Base-by-base conservation (phyloP, 2,329 filamentous ascomycete genomes). In the Fusarium lyarnte region DNA sequence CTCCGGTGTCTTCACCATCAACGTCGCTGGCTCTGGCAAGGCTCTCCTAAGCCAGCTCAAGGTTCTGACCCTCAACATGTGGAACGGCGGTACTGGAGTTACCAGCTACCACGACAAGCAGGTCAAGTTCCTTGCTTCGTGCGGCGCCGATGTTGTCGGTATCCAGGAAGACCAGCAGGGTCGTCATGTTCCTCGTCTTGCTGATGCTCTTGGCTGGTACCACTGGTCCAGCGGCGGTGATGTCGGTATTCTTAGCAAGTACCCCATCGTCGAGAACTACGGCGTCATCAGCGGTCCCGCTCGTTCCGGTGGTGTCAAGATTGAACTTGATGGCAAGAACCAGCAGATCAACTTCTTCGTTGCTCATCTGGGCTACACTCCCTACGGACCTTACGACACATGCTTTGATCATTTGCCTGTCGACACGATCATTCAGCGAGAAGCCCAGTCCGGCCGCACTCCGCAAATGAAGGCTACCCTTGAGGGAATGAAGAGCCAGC, bases 341-440 rank as follows among this genome's bases (percentile, higher is more conserved):
- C 73, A 75, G 27, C 75, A 81, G 36, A 72, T 83, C 53, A 80
- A 81, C 63, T 73, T 84, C 49, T 83, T 79, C 76, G 79, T 78
- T 31, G 77, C 77, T 43, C 83, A 84, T 55, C 64, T 84, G 11
- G 82, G 79, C 4, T 81, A 79, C 45, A 73, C 76, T 27, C 83
- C 83, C 1, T 85, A 85, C 47, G 83, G 83, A 1, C 83, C 83
- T 1, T 84, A 85, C 65, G 83, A 83, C 52, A 82, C 83, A 63
- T 85, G 83, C 78, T 84, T 80, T 47, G 75, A 81, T 43, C 74
- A 79, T 21, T 78, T 80, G 76, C 70, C 74, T 5, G 67, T 78
- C 6, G 79, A 81, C 3, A 58, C 78, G 51, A 81, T 84, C 7
- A 67, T 83, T 4, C 55, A 77, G 61, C 74, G 78, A 12, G 83